Evolutionary conservation across 1,139 yeast species (phyloP), one percentile per base, ranked within the genome.

Genomic region (Suhomyces coccinellae): DNA sequence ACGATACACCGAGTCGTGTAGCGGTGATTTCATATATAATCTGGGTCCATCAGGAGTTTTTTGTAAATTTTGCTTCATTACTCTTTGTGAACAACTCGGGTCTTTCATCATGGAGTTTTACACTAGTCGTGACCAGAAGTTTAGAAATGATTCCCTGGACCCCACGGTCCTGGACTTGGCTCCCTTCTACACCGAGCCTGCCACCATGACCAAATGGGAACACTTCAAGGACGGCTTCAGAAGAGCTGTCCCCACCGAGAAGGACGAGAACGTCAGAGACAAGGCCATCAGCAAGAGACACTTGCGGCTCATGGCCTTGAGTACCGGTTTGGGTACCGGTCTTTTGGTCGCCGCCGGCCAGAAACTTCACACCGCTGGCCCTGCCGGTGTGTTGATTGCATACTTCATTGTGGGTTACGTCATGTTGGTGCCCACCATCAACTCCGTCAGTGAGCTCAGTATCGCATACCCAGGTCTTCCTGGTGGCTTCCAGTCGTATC

Each of bases 241-340:
- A 26, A 43, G 56, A 26, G 51, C 53, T 7, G 40, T 42, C 9
- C 51, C 52, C 12, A 36, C 30, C 12, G 53, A 46, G 22, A 43
- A 46, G 39, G 39, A 38, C 20, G 52, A 48, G 15, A 41, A 38
- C 26, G 48, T 45, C 14, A 43, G 51, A 33, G 24, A 36, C 14
- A 52, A 53, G 40, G 38, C 54, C 36, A 52, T 53, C 29, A 43
- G 48, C 20, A 54, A 52, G 36, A 44, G 55, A 31, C 73, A 68
- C 49, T 57, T 68, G 44, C 55, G 67, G 22, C 58, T 67, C 36
- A 65, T 67, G 51, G 69, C 72, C 8, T 58, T 68, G 43, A 62
- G 67, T 43, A 59, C 68, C 33, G 73, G 73, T 10, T 53, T 67
- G 40, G 73, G 73, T 17, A 68, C 73, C 15, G 73, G 73, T 20